phyloP scores from a whole-genome alignment of 306 rosid species.

The Begonia loranthoides region DNA sequence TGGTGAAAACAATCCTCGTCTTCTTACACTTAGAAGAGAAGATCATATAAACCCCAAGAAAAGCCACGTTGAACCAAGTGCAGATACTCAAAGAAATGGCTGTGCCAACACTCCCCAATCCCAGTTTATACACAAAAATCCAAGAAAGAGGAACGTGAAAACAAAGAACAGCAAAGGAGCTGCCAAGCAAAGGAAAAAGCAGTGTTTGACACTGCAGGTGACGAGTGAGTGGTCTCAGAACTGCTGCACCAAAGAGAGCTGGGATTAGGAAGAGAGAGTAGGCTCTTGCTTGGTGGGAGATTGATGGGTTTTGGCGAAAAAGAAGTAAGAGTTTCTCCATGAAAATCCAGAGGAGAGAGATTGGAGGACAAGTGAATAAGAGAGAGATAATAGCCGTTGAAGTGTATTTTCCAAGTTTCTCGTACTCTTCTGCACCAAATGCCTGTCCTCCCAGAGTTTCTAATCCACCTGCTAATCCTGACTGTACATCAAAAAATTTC shows the following conservation, averaged over 20 bases:
- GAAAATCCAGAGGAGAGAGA: conserved; percentile 10
- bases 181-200: conserved; percentile 5
- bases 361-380: conserved; percentile 3
- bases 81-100: not conserved
- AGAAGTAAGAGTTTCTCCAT: conserved; percentile 2
- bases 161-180: not conserved
- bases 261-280: conserved; percentile 10
- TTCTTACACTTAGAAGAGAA: not conserved
- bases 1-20: conserved; percentile 1
- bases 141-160: conserved; percentile 7
- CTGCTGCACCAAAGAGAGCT: conserved; percentile 3
- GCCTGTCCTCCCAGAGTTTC: conserved; percentile 11
- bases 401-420: conserved; percentile 9
- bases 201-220: conserved; percentile 4
- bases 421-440: conserved; percentile 7
- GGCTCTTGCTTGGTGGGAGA: conserved; percentile 1
- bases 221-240: conserved; percentile 4
- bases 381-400: conserved; percentile 8
- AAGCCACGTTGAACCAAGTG: conserved; percentile 6
- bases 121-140: conserved; percentile 4
- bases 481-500: not conserved
- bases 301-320: conserved; percentile 5
- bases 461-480: conserved; percentile 9
- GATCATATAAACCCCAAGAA: not conserved
- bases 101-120: conserved; percentile 6